Evolutionary conservation across 768 basidiomycete genomes (phyloP).

Genomic region (Coprinopsis strossmayeri): DNA sequence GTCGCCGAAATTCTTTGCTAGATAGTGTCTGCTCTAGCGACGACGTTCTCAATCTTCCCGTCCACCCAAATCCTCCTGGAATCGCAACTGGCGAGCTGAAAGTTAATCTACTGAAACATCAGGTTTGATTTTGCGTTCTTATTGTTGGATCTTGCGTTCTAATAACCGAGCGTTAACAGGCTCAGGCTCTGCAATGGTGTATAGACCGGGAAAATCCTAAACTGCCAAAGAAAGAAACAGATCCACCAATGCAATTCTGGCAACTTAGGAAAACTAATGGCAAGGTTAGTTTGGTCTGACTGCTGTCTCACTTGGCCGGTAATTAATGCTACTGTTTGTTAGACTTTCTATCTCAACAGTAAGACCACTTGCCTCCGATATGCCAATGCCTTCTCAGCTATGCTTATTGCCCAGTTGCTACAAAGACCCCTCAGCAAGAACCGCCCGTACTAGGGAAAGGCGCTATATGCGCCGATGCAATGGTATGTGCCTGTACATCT

Average conservation of each 20-base stretch:
- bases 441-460: conserved; percentile 70
- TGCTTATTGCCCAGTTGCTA: conserved; percentile 49
- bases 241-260: conserved; percentile 89
- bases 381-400: conserved; percentile 2
- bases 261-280: conserved; percentile 49
- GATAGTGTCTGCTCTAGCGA: conserved; percentile 62
- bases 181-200: conserved; percentile 84
- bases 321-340: background rate
- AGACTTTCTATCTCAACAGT: conserved; percentile 71
- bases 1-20: conserved; percentile 60
- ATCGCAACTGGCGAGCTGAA: conserved; percentile 56
- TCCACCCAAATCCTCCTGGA: conserved; percentile 68
- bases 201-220: conserved; percentile 72
- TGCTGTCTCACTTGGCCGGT: background rate
- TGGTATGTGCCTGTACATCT: conserved; percentile 39
- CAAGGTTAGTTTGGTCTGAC: conserved; percentile 42
- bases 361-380: conserved; percentile 17
- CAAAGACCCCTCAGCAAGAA: conserved; percentile 66
- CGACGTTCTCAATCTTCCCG: conserved; percentile 67
- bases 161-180: conserved; percentile 54
- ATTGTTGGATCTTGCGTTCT: background rate
- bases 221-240: conserved; percentile 58
- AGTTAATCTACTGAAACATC: conserved; percentile 77
- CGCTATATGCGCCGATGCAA: conserved; percentile 86
- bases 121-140: conserved; percentile 40